A percentile compares a stretch with the other conserved stretches of the same genome.
Evolutionary conservation across 306 rosid genomes (phyloP).

Genomic region (Quercus agrifolia): DNA sequence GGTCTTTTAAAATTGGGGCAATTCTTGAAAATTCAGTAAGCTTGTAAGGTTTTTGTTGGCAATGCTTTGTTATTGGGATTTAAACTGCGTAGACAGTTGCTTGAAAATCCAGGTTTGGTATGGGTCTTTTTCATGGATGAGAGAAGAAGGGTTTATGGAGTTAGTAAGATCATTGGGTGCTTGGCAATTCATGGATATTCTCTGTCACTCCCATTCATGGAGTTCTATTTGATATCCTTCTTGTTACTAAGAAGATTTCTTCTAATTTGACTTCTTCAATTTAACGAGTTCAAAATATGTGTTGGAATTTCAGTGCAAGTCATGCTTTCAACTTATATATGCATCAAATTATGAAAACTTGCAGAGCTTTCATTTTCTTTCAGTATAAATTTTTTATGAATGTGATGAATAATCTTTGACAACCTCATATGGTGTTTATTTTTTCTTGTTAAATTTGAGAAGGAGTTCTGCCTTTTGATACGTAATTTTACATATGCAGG

Average conservation of each 20-base stretch:
- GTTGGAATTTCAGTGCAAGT: neutral
- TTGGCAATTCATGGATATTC: neutral
- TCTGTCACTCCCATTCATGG: too few relatives aligned
- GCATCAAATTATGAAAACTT: neutral
- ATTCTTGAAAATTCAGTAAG: neutral
- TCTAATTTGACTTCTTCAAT: neutral
- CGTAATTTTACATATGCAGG: conserved; percentile 35
- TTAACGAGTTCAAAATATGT: neutral
- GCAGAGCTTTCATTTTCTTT: neutral
- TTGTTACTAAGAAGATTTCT: neutral
- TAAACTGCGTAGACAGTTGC: neutral
- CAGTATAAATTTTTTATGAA: neutral
- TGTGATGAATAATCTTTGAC: neutral
- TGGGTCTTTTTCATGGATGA: neutral
- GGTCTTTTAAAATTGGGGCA: neutral
- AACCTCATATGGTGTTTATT: neutral
- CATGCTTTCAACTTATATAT: neutral
- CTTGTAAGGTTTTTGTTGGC: neutral
- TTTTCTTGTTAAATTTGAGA: neutral
- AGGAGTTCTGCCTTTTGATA: neutral
- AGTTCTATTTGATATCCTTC: neutral
- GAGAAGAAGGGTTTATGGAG: neutral
- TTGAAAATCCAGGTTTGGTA: neutral
- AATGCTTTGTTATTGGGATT: neutral
- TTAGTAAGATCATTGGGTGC: neutral